Evolutionary conservation across 1,284 basidiomycete species (phyloP).

Genomic region (Austroboletus niveus): DNA sequence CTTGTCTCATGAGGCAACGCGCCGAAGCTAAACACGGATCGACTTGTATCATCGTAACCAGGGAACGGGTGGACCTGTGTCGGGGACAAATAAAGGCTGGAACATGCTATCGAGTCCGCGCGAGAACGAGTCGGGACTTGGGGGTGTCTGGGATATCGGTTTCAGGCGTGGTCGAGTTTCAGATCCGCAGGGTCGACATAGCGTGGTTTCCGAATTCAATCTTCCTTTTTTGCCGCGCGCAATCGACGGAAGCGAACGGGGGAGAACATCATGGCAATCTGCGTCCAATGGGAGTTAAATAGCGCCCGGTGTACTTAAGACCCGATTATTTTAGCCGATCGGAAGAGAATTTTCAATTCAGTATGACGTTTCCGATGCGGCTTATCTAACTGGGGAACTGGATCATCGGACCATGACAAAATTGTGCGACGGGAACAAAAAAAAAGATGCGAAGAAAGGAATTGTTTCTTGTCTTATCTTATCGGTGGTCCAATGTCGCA

Average conservation of each 20-base stretch:
- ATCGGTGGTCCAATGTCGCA: constrained; percentile 22
- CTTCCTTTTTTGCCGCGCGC: constrained; percentile 3
- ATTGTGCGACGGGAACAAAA: constrained; percentile 14
- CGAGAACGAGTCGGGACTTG: neutral
- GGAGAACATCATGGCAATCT: neutral
- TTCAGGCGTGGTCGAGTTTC: constrained; percentile 8
- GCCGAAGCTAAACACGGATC: neutral
- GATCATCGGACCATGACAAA: constrained; percentile 9
- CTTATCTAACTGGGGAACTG: constrained; percentile 6
- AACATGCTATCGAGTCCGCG: neutral
- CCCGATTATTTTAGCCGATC: constrained; percentile 13
- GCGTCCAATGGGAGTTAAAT: constrained; percentile 5
- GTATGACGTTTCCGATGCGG: constrained; percentile 11
- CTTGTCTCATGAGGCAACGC: neutral
- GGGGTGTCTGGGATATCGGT: neutral
- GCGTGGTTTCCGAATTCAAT: neutral
- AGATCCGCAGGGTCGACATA: constrained; percentile 4
- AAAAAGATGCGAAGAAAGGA: constrained; percentile 8
- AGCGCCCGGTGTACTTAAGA: neutral
- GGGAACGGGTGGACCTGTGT: neutral
- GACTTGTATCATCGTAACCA: neutral
- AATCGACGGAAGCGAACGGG: constrained; percentile 11
- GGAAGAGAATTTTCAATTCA: constrained; percentile 12
- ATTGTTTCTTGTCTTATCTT: constrained; percentile 32
- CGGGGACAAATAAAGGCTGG: neutral